Percentiles rank a stretch among this genome's conserved stretches.
phyloP scores from a whole-genome alignment of 129 eudicot genomes.

The Arctium lappa region DNA sequence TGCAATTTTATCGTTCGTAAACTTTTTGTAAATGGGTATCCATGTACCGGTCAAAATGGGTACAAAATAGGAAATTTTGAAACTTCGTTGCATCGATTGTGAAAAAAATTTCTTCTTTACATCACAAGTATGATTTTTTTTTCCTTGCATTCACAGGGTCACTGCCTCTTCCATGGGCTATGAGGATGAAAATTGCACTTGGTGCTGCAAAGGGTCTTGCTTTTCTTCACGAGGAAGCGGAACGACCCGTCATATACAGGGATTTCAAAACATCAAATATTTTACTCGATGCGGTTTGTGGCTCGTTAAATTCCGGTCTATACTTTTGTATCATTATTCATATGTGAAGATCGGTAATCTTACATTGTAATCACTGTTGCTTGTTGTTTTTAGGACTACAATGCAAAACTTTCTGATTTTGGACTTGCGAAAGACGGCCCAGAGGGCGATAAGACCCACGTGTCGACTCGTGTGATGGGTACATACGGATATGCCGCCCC shows the following conservation, averaged over 20 bases:
- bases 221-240: constrained; percentile 89
- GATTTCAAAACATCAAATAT: constrained; percentile 91
- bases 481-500: constrained; percentile 97
- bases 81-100: too few relatives aligned
- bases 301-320: constrained; percentile 7
- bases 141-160: constrained; percentile 42
- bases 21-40: too few relatives aligned
- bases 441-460: constrained; percentile 87
- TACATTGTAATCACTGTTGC: neutral
- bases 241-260: constrained; percentile 86
- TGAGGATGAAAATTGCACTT: constrained; percentile 86
- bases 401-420: constrained; percentile 96
- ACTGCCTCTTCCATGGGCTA: constrained; percentile 83
- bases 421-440: constrained; percentile 99
- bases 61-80: too few relatives aligned
- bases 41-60: too few relatives aligned
- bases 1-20: too few relatives aligned
- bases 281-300: constrained; percentile 71
- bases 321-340: neutral
- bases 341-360: neutral
- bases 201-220: constrained; percentile 96
- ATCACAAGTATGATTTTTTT: neutral
- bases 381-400: constrained; percentile 55
- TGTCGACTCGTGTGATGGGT: constrained; percentile 89
- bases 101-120: too few relatives aligned